phyloP scores from a whole-genome alignment of 2,329 filamentous ascomycete genomes.

The Periconia digitata region DNA sequence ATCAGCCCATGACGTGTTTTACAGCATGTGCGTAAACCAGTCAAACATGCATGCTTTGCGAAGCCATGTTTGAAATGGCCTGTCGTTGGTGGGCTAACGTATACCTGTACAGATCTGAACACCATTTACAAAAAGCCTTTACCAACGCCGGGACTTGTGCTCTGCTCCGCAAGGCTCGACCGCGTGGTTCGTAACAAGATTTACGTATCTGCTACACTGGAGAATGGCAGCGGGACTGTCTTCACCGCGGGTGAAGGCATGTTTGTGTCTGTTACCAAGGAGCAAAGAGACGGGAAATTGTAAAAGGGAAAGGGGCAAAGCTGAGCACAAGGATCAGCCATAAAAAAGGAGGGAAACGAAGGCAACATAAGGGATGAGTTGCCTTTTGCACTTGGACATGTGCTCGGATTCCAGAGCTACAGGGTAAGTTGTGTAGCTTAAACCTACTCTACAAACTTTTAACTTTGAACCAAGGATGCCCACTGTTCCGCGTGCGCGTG shows the following conservation, averaged over 20 bases:
- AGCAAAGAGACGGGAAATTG: background rate
- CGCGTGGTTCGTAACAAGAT: conserved; percentile 58
- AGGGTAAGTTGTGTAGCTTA: no score
- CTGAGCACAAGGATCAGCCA: background rate
- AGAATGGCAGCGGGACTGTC: conserved; percentile 51
- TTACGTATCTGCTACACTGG: conserved; percentile 52
- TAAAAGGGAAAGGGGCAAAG: background rate
- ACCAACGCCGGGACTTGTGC: conserved; percentile 50
- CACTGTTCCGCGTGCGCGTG: background rate
- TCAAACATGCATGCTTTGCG: background rate
- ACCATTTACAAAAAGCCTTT: conserved; percentile 58
- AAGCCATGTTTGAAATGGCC: background rate
- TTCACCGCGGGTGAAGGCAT: conserved; percentile 58
- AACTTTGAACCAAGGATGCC: background rate
- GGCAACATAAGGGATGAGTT: background rate
- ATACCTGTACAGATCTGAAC: conserved; percentile 52
- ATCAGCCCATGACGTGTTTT: conserved; percentile 20
- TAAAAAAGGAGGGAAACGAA: background rate
- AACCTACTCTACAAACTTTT: no score
- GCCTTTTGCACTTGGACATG: no score
- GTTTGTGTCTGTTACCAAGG: conserved; percentile 43
- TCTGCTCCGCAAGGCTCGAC: conserved; percentile 50
- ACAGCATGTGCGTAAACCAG: conserved; percentile 37
- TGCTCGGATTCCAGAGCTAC: no score
- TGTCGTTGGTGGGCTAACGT: background rate